These are phyloP conservation scores for Kuraishia floccosa DNA, from an alignment of 805 yeast species.

Conservation along the genomic window DNA sequence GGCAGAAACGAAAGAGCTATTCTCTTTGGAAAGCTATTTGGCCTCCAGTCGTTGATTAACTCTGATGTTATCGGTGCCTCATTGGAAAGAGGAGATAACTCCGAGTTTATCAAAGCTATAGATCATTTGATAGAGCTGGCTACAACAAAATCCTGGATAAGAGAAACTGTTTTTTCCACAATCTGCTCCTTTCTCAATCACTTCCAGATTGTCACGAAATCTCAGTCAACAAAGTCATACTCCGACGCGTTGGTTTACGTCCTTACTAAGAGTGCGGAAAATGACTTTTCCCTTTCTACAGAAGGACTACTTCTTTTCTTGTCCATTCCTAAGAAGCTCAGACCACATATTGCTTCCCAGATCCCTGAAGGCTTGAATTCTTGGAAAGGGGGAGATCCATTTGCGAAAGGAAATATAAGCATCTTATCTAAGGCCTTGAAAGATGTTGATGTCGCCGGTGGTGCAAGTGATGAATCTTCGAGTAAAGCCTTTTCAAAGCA, in stretches of 20 bases:
- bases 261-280: constrained; percentile 33
- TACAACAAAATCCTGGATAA: constrained; percentile 64
- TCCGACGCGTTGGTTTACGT: constrained; percentile 9
- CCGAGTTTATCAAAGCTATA: constrained; percentile 28
- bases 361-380: constrained; percentile 12
- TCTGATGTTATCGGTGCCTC: constrained; percentile 26
- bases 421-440: constrained; percentile 51
- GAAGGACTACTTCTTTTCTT: constrained; percentile 76
- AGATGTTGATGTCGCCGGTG: constrained; percentile 34
- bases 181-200: constrained; percentile 39
- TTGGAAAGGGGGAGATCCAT: constrained; percentile 72
- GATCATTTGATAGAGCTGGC: constrained; percentile 46
- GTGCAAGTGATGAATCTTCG: constrained; percentile 23
- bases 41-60: constrained; percentile 64
- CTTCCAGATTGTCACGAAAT: constrained; percentile 10
- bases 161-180: constrained; percentile 72
- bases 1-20: constrained; percentile 79
- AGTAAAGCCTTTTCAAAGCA: constrained; percentile 26
- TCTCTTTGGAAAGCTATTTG: constrained; percentile 77
- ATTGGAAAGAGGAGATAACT: constrained; percentile 8
- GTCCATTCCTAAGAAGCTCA: constrained; percentile 25
- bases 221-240: neutral
- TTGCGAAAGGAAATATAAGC: constrained; percentile 57
- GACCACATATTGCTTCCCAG: constrained; percentile 7
- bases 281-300: constrained; percentile 49